Evolutionary conservation across 108 stramenopile genomes (phyloP).

Genomic region (Schizochytrium sp.): DNA sequence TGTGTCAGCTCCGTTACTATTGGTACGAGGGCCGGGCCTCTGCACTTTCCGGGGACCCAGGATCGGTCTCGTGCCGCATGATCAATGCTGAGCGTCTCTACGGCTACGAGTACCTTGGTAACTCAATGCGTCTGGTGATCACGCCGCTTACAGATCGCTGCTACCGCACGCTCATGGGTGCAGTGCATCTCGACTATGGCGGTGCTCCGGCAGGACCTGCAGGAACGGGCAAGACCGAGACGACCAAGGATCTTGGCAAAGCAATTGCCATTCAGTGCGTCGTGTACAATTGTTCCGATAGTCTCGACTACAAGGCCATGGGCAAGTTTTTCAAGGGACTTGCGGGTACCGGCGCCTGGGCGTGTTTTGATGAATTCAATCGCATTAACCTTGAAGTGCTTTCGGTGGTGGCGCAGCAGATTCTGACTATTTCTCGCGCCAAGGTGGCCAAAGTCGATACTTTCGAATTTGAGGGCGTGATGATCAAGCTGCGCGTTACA

Average conservation of each 20-base stretch:
- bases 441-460: slow-evolving; percentile 35
- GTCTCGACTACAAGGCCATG: slow-evolving; percentile 62
- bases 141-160: slow-evolving; percentile 19
- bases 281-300: slow-evolving; percentile 54
- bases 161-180: slow-evolving; percentile 9
- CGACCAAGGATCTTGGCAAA: slow-evolving; percentile 43
- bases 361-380: slow-evolving; percentile 71
- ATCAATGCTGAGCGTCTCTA: background rate
- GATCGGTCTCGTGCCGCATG: background rate
- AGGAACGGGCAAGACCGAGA: slow-evolving; percentile 49
- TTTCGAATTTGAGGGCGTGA: slow-evolving; percentile 58
- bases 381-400: slow-evolving; percentile 57
- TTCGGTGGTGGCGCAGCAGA: slow-evolving; percentile 44
- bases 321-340: slow-evolving; percentile 66
- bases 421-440: slow-evolving; percentile 41
- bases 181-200: background rate
- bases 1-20: background rate
- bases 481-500: slow-evolving; percentile 40
- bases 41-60: background rate
- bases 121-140: background rate
- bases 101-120: slow-evolving; percentile 15
- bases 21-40: background rate
- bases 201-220: slow-evolving; percentile 41
- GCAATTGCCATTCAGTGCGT: slow-evolving; percentile 46
- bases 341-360: slow-evolving; percentile 60